phyloP scores from a whole-genome alignment of 345 rosid genomes.

The Ailanthus altissimus region DNA sequence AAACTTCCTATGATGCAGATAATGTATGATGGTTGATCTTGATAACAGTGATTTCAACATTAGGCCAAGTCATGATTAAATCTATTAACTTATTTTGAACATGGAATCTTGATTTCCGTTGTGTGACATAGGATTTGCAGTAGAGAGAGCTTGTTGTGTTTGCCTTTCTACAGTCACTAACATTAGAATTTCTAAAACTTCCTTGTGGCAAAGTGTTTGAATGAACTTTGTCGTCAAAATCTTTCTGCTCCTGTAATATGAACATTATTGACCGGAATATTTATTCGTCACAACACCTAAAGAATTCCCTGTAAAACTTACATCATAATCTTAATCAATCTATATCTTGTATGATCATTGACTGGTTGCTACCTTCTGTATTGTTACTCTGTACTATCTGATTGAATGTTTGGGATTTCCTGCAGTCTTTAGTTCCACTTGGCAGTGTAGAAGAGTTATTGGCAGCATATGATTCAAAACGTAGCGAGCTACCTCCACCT shows the following conservation, averaged over 20 bases:
- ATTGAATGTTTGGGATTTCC: slow-evolving; percentile 9
- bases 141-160: no score
- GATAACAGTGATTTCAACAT: background rate
- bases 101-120: background rate
- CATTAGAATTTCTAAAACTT: no score
- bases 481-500: slow-evolving; percentile 88
- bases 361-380: background rate
- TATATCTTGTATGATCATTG: background rate
- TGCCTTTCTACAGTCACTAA: no score
- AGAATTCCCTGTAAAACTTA: background rate
- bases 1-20: background rate
- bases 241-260: background rate
- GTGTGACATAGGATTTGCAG: background rate
- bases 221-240: no score
- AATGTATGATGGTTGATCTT: background rate
- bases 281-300: background rate
- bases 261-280: background rate
- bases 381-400: background rate
- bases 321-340: background rate
- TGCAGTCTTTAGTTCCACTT: slow-evolving; percentile 93
- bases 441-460: slow-evolving; percentile 91
- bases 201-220: no score
- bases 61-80: background rate
- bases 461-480: slow-evolving; percentile 88
- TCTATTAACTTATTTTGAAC: background rate